phyloP scores from a whole-genome alignment of 129 eudicot genomes.

The Ambrosia artemisiifolia region DNA sequence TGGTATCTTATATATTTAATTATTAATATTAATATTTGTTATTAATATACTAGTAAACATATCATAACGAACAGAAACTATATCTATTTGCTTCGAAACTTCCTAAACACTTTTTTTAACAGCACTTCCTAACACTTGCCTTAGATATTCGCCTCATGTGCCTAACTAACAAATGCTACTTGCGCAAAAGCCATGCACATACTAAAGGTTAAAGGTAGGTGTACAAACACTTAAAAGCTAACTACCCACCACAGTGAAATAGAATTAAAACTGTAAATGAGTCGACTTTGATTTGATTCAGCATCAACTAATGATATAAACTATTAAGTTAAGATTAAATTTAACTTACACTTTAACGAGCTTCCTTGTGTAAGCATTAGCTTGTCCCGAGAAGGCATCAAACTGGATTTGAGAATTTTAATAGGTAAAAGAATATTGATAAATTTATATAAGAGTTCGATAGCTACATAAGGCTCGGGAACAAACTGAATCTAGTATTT shows the following conservation, averaged over 20 bases:
- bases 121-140: too few relatives aligned
- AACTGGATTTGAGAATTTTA: too few relatives aligned
- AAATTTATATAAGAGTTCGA: too few relatives aligned
- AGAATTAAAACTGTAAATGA: background rate
- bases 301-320: background rate
- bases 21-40: background rate
- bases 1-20: slow-evolving; percentile 6
- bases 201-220: too few relatives aligned
- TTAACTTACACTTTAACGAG: background rate
- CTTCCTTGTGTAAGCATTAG: background rate
- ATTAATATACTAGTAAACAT: background rate
- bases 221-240: too few relatives aligned
- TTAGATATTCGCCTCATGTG: too few relatives aligned
- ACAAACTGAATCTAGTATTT: too few relatives aligned
- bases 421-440: too few relatives aligned
- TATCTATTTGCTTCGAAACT: background rate
- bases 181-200: too few relatives aligned
- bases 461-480: too few relatives aligned
- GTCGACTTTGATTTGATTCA: background rate
- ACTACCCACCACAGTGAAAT: too few relatives aligned
- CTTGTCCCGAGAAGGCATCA: background rate
- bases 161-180: too few relatives aligned
- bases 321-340: background rate
- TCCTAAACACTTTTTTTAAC: slow-evolving; percentile 7
- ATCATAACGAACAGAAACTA: background rate